Evolutionary conservation across 768 basidiomycete species (phyloP).

Genomic region (Boletellus ananiceps): DNA sequence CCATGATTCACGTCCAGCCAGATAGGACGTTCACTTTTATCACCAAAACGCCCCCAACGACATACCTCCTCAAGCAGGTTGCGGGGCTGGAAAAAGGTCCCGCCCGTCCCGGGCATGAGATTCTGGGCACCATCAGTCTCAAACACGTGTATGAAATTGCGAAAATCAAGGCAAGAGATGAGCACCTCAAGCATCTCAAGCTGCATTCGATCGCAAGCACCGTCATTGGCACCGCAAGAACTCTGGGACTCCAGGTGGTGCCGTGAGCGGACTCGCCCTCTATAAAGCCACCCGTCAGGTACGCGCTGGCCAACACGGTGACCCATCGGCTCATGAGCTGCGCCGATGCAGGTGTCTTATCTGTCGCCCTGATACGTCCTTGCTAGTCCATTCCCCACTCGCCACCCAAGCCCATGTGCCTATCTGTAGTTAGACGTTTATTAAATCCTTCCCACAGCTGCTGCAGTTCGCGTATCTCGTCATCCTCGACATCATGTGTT

Average conservation of each 20-base stretch:
- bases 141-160: constrained; percentile 99
- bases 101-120: constrained; percentile 74
- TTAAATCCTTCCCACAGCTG: constrained; percentile 14
- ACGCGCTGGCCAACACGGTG: constrained; percentile 20
- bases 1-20: constrained; percentile 88
- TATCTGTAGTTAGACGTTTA: constrained; percentile 26
- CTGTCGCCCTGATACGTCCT: constrained; percentile 13
- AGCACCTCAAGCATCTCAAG: constrained; percentile 79
- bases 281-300: constrained; percentile 19
- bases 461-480: constrained; percentile 19
- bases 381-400: constrained; percentile 8
- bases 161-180: constrained; percentile 91
- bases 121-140: constrained; percentile 77
- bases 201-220: constrained; percentile 86
- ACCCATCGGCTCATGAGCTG: constrained; percentile 21
- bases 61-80: constrained; percentile 88
- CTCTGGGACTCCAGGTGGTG: constrained; percentile 85
- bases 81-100: constrained; percentile 89
- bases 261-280: constrained; percentile 47
- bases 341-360: constrained; percentile 23
- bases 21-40: constrained; percentile 94
- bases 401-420: constrained; percentile 13
- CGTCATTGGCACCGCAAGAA: constrained; percentile 84
- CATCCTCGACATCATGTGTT: constrained; percentile 30
- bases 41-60: constrained; percentile 86